These are phyloP conservation scores for Pyrenophora tritici-repentis DNA, from an alignment of 2,329 filamentous ascomycete species.

Conservation along the genomic window DNA sequence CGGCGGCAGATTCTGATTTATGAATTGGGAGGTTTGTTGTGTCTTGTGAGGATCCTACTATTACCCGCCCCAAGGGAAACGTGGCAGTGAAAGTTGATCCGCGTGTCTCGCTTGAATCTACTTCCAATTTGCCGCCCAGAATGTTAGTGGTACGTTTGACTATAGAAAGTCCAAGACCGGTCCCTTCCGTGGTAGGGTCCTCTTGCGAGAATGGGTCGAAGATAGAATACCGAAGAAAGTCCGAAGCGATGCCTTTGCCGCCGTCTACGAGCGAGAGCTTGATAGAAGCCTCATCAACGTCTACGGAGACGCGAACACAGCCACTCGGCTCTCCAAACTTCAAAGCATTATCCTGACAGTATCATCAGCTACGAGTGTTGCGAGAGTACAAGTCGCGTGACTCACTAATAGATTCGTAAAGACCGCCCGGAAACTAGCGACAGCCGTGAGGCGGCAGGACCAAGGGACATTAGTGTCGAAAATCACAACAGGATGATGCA, in stretches of 20 bases:
- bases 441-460: slow-evolving; percentile 4
- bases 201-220: slow-evolving; percentile 13
- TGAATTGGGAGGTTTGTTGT: not conserved
- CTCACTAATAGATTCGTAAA: slow-evolving; percentile 9
- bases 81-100: slow-evolving; percentile 7
- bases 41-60: not conserved
- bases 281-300: not conserved
- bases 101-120: slow-evolving; percentile 5
- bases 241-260: slow-evolving; percentile 5
- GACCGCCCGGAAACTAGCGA: slow-evolving; percentile 7
- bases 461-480: slow-evolving; percentile 8
- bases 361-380: not conserved
- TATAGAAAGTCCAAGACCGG: slow-evolving; percentile 12
- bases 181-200: slow-evolving; percentile 5
- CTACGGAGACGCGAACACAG: slow-evolving; percentile 9
- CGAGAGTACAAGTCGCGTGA: no score
- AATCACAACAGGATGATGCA: not conserved
- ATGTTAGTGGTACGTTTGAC: slow-evolving; percentile 10
- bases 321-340: slow-evolving; percentile 4
- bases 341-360: slow-evolving; percentile 5
- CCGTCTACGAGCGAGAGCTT: slow-evolving; percentile 1
- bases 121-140: not conserved
- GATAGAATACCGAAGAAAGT: slow-evolving; percentile 7
- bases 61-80: not conserved
- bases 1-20: not conserved